A percentile compares a stretch with the other conserved stretches of the same genome.
Conservation (phyloP, 495 filamentous ascomycete species). For the Aspergillus bridgeri region DNA sequence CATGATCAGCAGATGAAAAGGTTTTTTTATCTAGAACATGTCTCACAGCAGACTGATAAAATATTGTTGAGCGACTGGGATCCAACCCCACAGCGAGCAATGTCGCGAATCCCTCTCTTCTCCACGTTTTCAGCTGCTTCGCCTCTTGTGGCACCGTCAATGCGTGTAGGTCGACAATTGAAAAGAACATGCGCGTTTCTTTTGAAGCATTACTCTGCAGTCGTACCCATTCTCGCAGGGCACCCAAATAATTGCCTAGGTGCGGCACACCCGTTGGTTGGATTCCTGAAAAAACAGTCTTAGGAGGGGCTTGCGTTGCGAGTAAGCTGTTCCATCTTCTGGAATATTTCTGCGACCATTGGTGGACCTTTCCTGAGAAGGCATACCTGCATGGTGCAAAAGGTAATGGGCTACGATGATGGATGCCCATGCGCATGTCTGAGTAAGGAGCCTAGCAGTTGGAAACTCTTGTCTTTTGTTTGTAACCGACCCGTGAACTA, state of each 20-base stretch:
- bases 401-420: not conserved
- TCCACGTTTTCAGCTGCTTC: constrained; percentile 54
- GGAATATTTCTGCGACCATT: not conserved
- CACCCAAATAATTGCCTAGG: constrained; percentile 92
- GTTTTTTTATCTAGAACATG: not conserved
- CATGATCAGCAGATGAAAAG: constrained; percentile 13
- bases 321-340: constrained; percentile 13
- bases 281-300: constrained; percentile 82
- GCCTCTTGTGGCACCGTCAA: constrained; percentile 72
- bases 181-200: constrained; percentile 67
- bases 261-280: constrained; percentile 96
- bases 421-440: not conserved
- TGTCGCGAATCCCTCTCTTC: constrained; percentile 70
- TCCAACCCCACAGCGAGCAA: constrained; percentile 82
- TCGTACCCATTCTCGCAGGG: constrained; percentile 79
- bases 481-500: too few species aligned
- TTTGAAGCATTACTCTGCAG: constrained; percentile 61
- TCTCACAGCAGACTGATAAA: constrained; percentile 72
- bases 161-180: constrained; percentile 88
- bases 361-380: not conserved
- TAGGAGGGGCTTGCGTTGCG: not conserved
- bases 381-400: not conserved
- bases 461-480: not conserved
- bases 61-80: constrained; percentile 71
- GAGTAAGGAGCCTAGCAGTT: not conserved